A percentile compares a stretch with the other conserved stretches of the same genome.
phyloP scores from a whole-genome alignment of 2,329 filamentous ascomycete species.

The Fusarium citri region DNA sequence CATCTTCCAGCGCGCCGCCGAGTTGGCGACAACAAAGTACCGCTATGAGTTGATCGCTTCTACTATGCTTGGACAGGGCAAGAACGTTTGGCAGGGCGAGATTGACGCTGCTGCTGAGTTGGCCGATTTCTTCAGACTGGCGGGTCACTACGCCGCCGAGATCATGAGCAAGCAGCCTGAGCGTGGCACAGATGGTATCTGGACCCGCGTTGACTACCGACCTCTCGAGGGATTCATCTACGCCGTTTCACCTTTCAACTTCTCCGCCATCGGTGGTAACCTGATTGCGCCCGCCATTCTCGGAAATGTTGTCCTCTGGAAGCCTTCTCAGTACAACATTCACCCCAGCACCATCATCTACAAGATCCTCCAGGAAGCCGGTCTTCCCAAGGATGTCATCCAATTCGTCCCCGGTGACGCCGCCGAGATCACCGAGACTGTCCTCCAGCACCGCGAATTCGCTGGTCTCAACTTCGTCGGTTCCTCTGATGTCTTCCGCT shows the following conservation, averaged over 20 bases:
- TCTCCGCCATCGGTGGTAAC: slow-evolving; percentile 92
- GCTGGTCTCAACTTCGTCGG: slow-evolving; percentile 95
- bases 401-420: slow-evolving; percentile 93
- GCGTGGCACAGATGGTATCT: slow-evolving; percentile 47
- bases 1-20: slow-evolving; percentile 94
- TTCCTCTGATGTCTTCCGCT: slow-evolving; percentile 89
- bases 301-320: slow-evolving; percentile 97
- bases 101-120: slow-evolving; percentile 95
- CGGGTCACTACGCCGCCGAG: slow-evolving; percentile 83
- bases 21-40: slow-evolving; percentile 90
- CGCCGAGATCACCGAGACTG: slow-evolving; percentile 81
- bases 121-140: slow-evolving; percentile 92
- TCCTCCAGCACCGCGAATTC: slow-evolving; percentile 81
- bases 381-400: slow-evolving; percentile 87
- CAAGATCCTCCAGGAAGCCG: slow-evolving; percentile 90
- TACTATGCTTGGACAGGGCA: slow-evolving; percentile 96
- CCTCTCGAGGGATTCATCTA: slow-evolving; percentile 97
- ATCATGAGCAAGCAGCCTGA: slow-evolving; percentile 53
- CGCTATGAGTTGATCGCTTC: slow-evolving; percentile 95
- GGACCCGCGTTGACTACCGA: slow-evolving; percentile 83
- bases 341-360: slow-evolving; percentile 90
- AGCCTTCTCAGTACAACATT: slow-evolving; percentile 88
- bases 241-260: slow-evolving; percentile 94
- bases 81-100: slow-evolving; percentile 98
- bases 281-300: slow-evolving; percentile 85